phyloP scores from a whole-genome alignment of 2,329 filamentous ascomycete species.

The Aureobasidium sp. region DNA sequence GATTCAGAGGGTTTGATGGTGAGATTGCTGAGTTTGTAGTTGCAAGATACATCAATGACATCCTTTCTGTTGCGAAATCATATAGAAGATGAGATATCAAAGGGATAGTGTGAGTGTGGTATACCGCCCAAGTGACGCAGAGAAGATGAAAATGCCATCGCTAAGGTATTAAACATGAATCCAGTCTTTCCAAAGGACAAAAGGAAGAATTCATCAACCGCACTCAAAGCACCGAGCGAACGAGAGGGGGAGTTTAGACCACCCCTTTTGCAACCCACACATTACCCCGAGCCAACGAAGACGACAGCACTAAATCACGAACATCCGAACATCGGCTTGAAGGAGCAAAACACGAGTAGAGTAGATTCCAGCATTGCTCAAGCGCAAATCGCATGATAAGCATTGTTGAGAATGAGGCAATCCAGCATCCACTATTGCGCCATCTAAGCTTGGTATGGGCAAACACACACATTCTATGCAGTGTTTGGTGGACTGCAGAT shows the following conservation, averaged over 20 bases:
- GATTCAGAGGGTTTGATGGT: neutral
- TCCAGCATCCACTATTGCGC: neutral
- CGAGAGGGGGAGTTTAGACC: no score
- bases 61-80: neutral
- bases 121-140: no score
- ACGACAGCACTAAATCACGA: neutral
- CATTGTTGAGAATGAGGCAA: conserved; percentile 7
- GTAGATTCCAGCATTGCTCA: neutral
- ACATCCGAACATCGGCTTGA: neutral
- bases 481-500: neutral
- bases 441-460: conserved; percentile 1
- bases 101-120: no score
- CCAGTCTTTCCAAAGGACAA: no score
- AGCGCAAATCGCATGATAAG: neutral
- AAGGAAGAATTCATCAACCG: no score
- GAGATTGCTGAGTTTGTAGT: neutral
- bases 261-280: no score
- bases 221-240: no score
- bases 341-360: neutral
- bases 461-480: neutral
- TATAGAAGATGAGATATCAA: neutral
- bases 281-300: no score
- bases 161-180: no score
- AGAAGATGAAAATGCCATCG: no score
- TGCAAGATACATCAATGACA: neutral